phyloP scores from a whole-genome alignment of 495 filamentous ascomycete genomes.

The Aspergillus bertholletiae region DNA sequence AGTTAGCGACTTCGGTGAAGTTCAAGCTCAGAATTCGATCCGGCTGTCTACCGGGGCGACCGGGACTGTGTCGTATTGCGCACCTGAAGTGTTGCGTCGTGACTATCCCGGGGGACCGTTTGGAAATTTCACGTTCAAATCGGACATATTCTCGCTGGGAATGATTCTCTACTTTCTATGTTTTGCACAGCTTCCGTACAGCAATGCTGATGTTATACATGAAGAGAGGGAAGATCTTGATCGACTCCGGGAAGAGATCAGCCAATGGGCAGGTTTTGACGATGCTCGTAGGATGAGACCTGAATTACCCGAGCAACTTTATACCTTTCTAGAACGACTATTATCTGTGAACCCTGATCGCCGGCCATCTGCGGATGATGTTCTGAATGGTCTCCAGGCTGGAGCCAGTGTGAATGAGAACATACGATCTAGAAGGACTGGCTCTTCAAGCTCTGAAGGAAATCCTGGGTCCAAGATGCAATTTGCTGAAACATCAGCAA shows the following conservation, averaged over 20 bases:
- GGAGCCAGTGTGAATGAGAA: constrained; percentile 60
- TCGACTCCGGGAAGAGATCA: constrained; percentile 79
- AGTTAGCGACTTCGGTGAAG: constrained; percentile 96
- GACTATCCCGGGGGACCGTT: constrained; percentile 64
- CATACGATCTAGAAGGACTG: constrained; percentile 42
- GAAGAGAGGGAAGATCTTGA: constrained; percentile 94
- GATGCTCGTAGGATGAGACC: constrained; percentile 67
- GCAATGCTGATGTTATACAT: constrained; percentile 73
- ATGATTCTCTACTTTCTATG: constrained; percentile 99
- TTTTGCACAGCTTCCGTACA: constrained; percentile 85
- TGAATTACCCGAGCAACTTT: constrained; percentile 84
- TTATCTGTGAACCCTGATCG: constrained; percentile 73
- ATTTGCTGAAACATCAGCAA: constrained; percentile 46
- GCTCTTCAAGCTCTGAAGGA: constrained; percentile 44
- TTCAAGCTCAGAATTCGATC: constrained; percentile 73
- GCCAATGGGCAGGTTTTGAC: constrained; percentile 80
- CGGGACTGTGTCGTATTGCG: constrained; percentile 96
- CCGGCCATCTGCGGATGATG: constrained; percentile 82
- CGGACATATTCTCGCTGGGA: constrained; percentile 92
- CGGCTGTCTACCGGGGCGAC: constrained; percentile 90
- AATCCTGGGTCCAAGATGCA: constrained; percentile 57
- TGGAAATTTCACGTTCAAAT: constrained; percentile 93
- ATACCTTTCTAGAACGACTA: constrained; percentile 75
- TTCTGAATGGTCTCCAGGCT: constrained; percentile 74
- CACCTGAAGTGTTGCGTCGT: constrained; percentile 81